Percentiles rank a stretch among this genome's conserved stretches.
phyloP scores from a whole-genome alignment of 768 basidiomycete genomes.

The Sarcodon aspratus region DNA sequence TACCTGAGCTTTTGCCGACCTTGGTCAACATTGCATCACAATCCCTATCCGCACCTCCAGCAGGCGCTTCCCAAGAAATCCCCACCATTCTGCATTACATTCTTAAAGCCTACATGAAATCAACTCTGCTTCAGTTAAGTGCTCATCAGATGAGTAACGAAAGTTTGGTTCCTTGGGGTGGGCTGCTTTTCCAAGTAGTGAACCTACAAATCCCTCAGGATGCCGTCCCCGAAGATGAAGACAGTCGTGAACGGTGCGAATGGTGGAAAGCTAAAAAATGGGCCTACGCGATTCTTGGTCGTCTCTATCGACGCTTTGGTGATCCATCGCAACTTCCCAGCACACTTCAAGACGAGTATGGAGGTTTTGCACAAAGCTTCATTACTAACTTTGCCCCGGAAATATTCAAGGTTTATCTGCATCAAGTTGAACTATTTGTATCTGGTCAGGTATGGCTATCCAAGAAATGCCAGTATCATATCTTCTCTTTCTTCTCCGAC shows the following conservation, averaged over 20 bases:
- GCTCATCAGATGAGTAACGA: slow-evolving; percentile 63
- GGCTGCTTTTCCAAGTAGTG: slow-evolving; percentile 71
- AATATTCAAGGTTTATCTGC: slow-evolving; percentile 72
- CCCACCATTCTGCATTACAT: slow-evolving; percentile 80
- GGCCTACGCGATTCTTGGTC: slow-evolving; percentile 75
- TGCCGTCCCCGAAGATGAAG: slow-evolving; percentile 57
- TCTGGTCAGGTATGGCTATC: slow-evolving; percentile 68
- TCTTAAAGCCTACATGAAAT: slow-evolving; percentile 78
- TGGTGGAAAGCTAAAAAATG: slow-evolving; percentile 96
- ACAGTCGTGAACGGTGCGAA: slow-evolving; percentile 65
- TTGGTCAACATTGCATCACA: slow-evolving; percentile 64
- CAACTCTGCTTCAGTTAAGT: slow-evolving; percentile 65
- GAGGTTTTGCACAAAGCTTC: slow-evolving; percentile 66
- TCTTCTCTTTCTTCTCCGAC: slow-evolving; percentile 79
- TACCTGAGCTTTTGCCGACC: slow-evolving; percentile 57
- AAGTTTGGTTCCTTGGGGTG: slow-evolving; percentile 81
- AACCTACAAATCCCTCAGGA: slow-evolving; percentile 56
- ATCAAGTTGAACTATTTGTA: slow-evolving; percentile 61
- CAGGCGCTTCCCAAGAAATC: slow-evolving; percentile 51
- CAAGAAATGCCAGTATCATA: slow-evolving; percentile 74
- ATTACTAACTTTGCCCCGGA: slow-evolving; percentile 73
- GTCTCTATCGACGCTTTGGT: slow-evolving; percentile 79
- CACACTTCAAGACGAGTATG: slow-evolving; percentile 59
- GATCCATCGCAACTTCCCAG: slow-evolving; percentile 81
- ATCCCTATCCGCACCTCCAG: slow-evolving; percentile 55